phyloP scores from a whole-genome alignment of 202 grass and related monocot species.

The Alloteropsis angusta region DNA sequence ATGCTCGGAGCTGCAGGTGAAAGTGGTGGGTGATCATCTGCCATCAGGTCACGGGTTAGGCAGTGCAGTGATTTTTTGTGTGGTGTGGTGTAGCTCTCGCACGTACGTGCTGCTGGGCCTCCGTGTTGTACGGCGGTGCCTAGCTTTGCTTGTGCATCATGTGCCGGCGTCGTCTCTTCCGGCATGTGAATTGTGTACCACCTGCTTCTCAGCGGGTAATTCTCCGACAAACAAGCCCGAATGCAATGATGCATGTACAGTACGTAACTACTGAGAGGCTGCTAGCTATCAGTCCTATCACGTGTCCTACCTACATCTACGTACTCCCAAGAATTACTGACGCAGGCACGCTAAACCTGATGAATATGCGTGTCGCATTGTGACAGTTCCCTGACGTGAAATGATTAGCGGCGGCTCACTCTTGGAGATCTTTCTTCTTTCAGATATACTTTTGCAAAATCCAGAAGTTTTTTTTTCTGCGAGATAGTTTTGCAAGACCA shows the following conservation, averaged over 20 bases:
- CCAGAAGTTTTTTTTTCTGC: too few relatives aligned
- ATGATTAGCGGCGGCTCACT: neutral
- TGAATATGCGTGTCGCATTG: neutral
- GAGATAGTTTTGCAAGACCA: too few relatives aligned
- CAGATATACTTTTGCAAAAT: too few relatives aligned
- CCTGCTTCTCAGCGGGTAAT: neutral
- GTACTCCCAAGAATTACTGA: neutral
- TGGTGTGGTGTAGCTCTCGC: neutral
- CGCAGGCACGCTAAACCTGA: neutral
- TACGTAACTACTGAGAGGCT: neutral
- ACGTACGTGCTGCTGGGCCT: neutral
- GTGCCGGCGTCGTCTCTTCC: neutral
- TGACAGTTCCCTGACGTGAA: neutral
- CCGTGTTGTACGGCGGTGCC: neutral
- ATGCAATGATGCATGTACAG: neutral
- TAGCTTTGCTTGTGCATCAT: constrained; percentile 2
- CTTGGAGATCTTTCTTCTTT: neutral
- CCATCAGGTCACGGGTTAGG: neutral
- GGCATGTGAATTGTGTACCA: neutral
- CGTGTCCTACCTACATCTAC: neutral
- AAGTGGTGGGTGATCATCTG: neutral
- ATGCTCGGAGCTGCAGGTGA: neutral
- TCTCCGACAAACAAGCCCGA: neutral
- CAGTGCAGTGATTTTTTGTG: neutral
- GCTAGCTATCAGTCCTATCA: neutral